Percentiles rank a stretch among this genome's conserved stretches.
Conservation (phyloP, 2,329 filamentous ascomycete genomes). For the Colletotrichum sidae region DNA sequence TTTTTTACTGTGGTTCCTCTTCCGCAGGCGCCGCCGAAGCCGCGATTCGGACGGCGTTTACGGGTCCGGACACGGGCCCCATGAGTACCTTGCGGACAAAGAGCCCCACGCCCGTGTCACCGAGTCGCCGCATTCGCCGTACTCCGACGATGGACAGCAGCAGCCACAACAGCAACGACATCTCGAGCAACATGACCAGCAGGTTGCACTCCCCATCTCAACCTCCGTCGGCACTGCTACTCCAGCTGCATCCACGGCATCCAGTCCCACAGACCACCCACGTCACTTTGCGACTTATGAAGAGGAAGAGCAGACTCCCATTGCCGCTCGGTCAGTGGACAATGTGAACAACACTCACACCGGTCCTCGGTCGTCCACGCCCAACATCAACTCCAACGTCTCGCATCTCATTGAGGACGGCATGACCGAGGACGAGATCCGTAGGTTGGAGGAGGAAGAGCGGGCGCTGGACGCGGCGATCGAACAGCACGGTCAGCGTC, state of each 20-base stretch:
- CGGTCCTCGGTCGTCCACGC: constrained; percentile 27
- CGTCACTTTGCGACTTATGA: constrained; percentile 18
- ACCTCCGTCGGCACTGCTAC: background rate
- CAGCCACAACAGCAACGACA: constrained; percentile 33
- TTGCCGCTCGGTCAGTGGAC: constrained; percentile 18
- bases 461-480: constrained; percentile 67
- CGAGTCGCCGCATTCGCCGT: constrained; percentile 56
- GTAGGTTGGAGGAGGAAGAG: constrained; percentile 68
- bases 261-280: constrained; percentile 14
- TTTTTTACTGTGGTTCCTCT: constrained; percentile 55
- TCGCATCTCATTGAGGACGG: constrained; percentile 69
- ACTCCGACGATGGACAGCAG: constrained; percentile 54
- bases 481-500: constrained; percentile 48
- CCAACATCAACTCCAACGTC: constrained; percentile 50
- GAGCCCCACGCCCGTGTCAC: constrained; percentile 52
- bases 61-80: constrained; percentile 42
- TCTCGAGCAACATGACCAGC: constrained; percentile 5
- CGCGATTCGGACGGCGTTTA: constrained; percentile 43
- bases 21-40: constrained; percentile 49
- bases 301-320: constrained; percentile 20
- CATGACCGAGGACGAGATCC: constrained; percentile 69
- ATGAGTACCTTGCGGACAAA: constrained; percentile 60
- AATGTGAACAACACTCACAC: constrained; percentile 6
- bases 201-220: constrained; percentile 4
- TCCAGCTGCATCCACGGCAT: too few relatives aligned